Percentiles rank a stretch among this genome's conserved stretches.
These are phyloP conservation scores for Leccinum ochraceum DNA, from an alignment of 768 basidiomycete species.

Conservation along the genomic window DNA sequence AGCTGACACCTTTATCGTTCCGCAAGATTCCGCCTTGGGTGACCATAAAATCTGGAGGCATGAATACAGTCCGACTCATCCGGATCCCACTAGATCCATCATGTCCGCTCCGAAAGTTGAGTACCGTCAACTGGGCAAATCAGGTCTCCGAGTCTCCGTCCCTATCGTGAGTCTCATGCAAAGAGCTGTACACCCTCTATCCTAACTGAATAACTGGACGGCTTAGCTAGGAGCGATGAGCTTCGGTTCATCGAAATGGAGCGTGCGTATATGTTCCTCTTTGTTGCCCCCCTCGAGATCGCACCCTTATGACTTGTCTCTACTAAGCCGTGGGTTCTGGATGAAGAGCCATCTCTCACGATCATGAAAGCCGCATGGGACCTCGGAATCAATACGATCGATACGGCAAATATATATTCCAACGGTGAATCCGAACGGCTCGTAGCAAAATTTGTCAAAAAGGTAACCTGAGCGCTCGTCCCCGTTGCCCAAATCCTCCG, in stretches of 20 bases:
- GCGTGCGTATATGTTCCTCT: conserved; percentile 14
- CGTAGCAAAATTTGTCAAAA: conserved; percentile 37
- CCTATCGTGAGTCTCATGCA: conserved; percentile 28
- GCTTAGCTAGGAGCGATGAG: conserved; percentile 29
- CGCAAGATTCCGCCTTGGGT: not conserved
- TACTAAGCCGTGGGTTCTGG: conserved; percentile 27
- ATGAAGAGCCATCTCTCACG: conserved; percentile 28
- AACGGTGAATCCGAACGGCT: conserved; percentile 37
- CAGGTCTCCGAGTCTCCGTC: conserved; percentile 35
- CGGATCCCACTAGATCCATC: not conserved
- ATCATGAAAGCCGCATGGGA: conserved; percentile 41
- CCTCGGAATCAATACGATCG: conserved; percentile 40
- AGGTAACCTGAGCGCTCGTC: conserved; percentile 16
- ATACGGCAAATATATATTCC: conserved; percentile 35
- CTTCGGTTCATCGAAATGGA: conserved; percentile 32
- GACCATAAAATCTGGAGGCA: not conserved
- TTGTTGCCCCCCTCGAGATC: not conserved
- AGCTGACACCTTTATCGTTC: not conserved
- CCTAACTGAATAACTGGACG: not conserved
- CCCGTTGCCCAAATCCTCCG: not conserved
- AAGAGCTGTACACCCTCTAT: not conserved
- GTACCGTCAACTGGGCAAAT: conserved; percentile 28
- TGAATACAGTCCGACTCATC: not conserved
- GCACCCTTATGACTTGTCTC: not conserved
- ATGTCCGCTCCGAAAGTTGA: conserved; percentile 18